Conservation (phyloP, 2,329 filamentous ascomycete species). For the Fusarium metavorans region DNA sequence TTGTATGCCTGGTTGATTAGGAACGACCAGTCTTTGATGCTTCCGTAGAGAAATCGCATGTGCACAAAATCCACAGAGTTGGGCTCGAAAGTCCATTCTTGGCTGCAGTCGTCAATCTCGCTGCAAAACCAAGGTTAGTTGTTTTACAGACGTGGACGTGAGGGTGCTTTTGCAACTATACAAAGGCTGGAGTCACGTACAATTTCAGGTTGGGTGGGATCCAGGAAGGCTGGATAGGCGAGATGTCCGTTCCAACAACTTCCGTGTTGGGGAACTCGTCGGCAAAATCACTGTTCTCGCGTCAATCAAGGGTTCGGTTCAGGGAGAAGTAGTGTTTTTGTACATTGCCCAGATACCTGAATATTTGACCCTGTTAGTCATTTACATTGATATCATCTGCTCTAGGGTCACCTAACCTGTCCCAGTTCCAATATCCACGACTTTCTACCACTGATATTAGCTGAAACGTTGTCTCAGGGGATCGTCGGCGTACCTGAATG, state of each 20-base stretch:
- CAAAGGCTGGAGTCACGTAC: neutral
- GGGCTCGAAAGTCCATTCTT: conserved; percentile 7
- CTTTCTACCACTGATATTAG: neutral
- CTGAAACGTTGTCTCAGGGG: accelerated
- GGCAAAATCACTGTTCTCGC: conserved; percentile 59
- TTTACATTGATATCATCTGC: too few relatives aligned
- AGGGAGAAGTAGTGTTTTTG: neutral
- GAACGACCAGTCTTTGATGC: conserved; percentile 10
- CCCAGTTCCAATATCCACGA: conserved; percentile 32
- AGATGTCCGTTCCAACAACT: conserved; percentile 66
- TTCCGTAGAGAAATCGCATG: conserved; percentile 12
- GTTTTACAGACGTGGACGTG: neutral
- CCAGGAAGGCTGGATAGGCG: conserved; percentile 60
- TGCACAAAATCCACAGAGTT: conserved; percentile 11
- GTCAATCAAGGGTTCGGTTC: neutral
- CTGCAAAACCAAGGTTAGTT: neutral
- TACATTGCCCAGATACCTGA: conserved; percentile 22
- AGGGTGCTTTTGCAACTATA: neutral
- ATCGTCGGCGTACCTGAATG: conserved; percentile 3
- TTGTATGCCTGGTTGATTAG: conserved; percentile 7
- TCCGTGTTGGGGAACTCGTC: conserved; percentile 57
- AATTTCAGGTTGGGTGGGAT: conserved; percentile 23
- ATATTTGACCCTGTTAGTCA: neutral
- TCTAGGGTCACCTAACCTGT: conserved; percentile 11
- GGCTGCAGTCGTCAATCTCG: conserved; percentile 13